These are phyloP conservation scores for Blastobotrys indianensis DNA, from an alignment of 1,139 yeast species.

Conservation along the genomic window DNA sequence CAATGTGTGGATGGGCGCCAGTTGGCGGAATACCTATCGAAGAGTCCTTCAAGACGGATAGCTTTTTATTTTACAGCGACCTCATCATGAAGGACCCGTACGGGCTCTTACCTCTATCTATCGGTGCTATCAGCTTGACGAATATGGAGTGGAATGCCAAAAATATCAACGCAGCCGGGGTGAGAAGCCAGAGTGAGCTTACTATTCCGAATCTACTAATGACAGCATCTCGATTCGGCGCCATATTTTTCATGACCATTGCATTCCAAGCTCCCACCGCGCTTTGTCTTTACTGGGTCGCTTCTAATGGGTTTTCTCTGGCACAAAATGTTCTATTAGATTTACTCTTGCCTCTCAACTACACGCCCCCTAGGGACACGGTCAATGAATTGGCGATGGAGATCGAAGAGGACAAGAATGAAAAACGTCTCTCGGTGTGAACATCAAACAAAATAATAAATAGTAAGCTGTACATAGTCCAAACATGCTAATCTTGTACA, in stretches of 20 bases:
- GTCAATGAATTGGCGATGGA: conserved; percentile 1
- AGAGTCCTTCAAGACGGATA: conserved; percentile 48
- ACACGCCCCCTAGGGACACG: conserved; percentile 13
- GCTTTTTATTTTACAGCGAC: conserved; percentile 55
- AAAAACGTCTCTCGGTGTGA: no score
- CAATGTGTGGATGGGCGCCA: conserved; percentile 64
- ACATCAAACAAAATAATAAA: not conserved
- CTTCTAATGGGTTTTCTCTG: conserved; percentile 72
- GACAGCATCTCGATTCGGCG: conserved; percentile 67
- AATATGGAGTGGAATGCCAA: conserved; percentile 75
- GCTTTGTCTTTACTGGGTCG: conserved; percentile 75
- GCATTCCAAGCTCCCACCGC: conserved; percentile 84
- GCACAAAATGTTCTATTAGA: conserved; percentile 72
- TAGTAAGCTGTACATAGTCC: conserved; percentile 1
- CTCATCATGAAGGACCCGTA: conserved; percentile 57
- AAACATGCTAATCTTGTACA: conserved; percentile 57
- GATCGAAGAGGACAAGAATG: not conserved
- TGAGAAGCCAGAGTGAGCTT: conserved; percentile 31
- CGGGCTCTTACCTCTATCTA: conserved; percentile 58
- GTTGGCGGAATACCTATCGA: conserved; percentile 45
- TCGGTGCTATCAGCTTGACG: conserved; percentile 65
- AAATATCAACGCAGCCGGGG: conserved; percentile 31
- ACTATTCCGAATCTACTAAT: conserved; percentile 45
- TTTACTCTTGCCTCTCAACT: conserved; percentile 47
- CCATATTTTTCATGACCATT: conserved; percentile 75